Percentiles rank a stretch among this genome's conserved stretches.
phyloP scores from a whole-genome alignment of 2,329 filamentous ascomycete species.

The Zalaria sp. region DNA sequence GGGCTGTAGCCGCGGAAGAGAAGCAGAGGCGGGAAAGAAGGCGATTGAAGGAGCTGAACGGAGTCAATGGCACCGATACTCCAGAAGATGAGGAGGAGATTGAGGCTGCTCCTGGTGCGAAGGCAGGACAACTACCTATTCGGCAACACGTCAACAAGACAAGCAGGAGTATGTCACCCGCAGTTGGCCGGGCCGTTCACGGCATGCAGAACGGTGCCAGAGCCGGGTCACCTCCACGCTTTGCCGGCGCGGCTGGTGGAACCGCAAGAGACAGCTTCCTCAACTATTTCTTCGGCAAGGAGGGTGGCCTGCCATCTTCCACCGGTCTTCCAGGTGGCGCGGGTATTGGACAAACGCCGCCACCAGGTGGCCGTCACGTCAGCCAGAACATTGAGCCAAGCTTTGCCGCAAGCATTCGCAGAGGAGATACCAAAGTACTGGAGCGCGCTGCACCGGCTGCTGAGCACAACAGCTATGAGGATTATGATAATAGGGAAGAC shows the following conservation, averaged over 20 bases:
- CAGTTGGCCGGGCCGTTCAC: slow-evolving; percentile 46
- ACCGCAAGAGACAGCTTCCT: slow-evolving; percentile 81
- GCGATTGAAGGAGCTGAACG: slow-evolving; percentile 67
- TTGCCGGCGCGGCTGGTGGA: slow-evolving; percentile 42
- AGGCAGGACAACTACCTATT: slow-evolving; percentile 36
- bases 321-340: neutral
- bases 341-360: slow-evolving; percentile 1
- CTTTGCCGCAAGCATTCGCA: slow-evolving; percentile 70
- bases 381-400: slow-evolving; percentile 68
- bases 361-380: slow-evolving; percentile 47
- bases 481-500: slow-evolving; percentile 26
- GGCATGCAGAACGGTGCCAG: slow-evolving; percentile 45
- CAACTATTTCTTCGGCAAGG: slow-evolving; percentile 98
- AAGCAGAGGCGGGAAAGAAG: slow-evolving; percentile 72
- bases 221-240: slow-evolving; percentile 46
- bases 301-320: slow-evolving; percentile 43
- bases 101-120: slow-evolving; percentile 37
- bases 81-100: slow-evolving; percentile 50
- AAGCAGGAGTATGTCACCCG: slow-evolving; percentile 70
- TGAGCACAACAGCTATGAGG: slow-evolving; percentile 13
- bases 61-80: slow-evolving; percentile 57
- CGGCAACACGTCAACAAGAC: slow-evolving; percentile 48
- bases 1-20: slow-evolving; percentile 65
- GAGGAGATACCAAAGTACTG: slow-evolving; percentile 43
- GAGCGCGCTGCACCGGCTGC: slow-evolving; percentile 18